These are phyloP conservation scores for Coemansia sp. DNA, from an alignment of 192 early-diverging fungal species.

Conservation along the genomic window DNA sequence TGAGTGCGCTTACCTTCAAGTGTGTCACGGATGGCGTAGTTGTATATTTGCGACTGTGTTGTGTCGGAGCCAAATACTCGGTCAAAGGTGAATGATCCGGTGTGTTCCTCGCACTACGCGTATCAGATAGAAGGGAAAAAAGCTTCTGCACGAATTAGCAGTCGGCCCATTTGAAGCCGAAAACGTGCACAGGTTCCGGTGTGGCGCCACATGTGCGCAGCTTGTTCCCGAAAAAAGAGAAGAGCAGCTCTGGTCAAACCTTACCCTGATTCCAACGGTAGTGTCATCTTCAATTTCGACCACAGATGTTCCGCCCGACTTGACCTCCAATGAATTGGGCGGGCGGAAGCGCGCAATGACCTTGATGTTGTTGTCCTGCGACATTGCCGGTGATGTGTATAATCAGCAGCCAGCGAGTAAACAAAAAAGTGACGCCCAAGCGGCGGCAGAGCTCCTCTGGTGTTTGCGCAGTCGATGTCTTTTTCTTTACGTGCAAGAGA, in stretches of 20 bases:
- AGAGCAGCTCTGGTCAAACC: not conserved
- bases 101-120: slow-evolving; percentile 58
- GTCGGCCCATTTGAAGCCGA: not conserved
- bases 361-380: slow-evolving; percentile 82
- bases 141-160: not conserved
- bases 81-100: slow-evolving; percentile 86
- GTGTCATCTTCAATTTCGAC: slow-evolving; percentile 73
- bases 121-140: not conserved
- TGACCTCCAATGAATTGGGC: slow-evolving; percentile 87
- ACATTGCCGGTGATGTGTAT: slow-evolving; percentile 41
- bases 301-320: slow-evolving; percentile 85
- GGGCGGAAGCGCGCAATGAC: slow-evolving; percentile 98
- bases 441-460: not conserved
- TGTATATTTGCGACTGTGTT: slow-evolving; percentile 83
- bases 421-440: not conserved
- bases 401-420: not conserved
- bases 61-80: slow-evolving; percentile 83
- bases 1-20: slow-evolving; percentile 74
- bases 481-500: not conserved
- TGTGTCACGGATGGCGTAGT: slow-evolving; percentile 86
- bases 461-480: not conserved
- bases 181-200: not conserved
- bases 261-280: slow-evolving; percentile 47
- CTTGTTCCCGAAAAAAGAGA: not conserved
- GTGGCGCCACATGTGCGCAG: not conserved